Evolutionary conservation across 225 moss, liverwort and hornwort species (phyloP), one percentile per base, ranked within the genome.

Genomic region (Marchantia paleacea): DNA sequence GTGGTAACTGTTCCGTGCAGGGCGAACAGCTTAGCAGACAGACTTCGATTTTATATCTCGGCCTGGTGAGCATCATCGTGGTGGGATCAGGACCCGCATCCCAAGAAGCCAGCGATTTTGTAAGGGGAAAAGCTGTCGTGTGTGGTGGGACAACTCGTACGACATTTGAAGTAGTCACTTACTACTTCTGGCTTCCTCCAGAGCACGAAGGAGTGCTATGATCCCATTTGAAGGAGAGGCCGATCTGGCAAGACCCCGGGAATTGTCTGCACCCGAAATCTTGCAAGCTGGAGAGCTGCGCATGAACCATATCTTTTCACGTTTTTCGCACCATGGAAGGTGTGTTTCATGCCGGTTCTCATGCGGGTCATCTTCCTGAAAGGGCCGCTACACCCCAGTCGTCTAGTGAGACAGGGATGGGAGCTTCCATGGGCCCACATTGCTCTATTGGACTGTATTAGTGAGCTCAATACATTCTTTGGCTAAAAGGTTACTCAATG

Each of bases 261-360:
- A 54, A 26, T 25, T 25, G 19, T 66, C 52, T 51, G 65, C 70
- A 51, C 28, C 26, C 25, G 10, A 29, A 50, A 28, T 67, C 77
- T 75, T 52, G 69, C 63, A 60, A 29, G 54, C 69, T 25, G 68
- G 81, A 87, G 82, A 84, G 73, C 81, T 81, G 60, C 53, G 80
- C 79, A 84, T 87, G 87, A 87, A 87, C 71, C 87, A 67, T 30
- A 58, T 60, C 29, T 54, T 84, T 84, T 87, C 82, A 39, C 82
- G 55, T 69, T 75, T 70, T 84, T 84, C 84, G 73, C 75, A 87
- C 76, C 81, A 67, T 71, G 18, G 77, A 78, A 87, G 84, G 84
- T 82, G 58, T 82, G 84, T 77, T 87, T 87, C 87, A 87, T 87
- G 81, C 62, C 19, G 68, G 79, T 72, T 84, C 87, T 84, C 84